phyloP scores from a whole-genome alignment of 371 early-diverging fungal genomes.

The Lichtheimia hyalospora region DNA sequence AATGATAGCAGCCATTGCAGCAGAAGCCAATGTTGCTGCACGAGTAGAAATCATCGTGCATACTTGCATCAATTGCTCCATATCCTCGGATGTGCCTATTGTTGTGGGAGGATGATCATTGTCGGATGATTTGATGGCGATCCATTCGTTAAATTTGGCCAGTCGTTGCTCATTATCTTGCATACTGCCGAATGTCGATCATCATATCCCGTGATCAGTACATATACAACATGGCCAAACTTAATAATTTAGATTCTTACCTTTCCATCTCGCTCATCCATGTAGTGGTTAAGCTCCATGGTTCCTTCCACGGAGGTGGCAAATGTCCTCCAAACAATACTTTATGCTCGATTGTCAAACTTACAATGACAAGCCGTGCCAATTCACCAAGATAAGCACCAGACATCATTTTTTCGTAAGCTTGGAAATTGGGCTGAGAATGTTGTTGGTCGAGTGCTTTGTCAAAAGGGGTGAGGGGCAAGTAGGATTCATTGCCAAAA shows the following conservation, averaged over 20 bases:
- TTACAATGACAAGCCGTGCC: conserved; percentile 68
- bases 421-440: conserved; percentile 74
- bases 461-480: conserved; percentile 86
- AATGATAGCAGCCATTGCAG: conserved; percentile 38
- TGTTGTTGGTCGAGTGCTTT: conserved; percentile 71
- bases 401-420: conserved; percentile 93
- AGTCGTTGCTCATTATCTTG: neutral
- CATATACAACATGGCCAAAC: conserved; percentile 11
- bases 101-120: no score
- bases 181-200: no score
- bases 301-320: conserved; percentile 52
- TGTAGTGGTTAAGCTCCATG: conserved; percentile 73
- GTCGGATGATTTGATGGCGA: neutral
- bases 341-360: conserved; percentile 61
- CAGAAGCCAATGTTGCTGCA: conserved; percentile 39
- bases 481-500: conserved; percentile 66
- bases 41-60: conserved; percentile 41
- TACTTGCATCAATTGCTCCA: conserved; percentile 29
- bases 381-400: conserved; percentile 94
- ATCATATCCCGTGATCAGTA: no score
- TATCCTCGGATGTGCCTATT: conserved; percentile 16
- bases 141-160: no score
- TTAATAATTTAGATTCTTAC: conserved; percentile 52
- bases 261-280: conserved; percentile 58
- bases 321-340: conserved; percentile 64